Evolutionary conservation across 1,284 basidiomycete genomes (phyloP).

Genomic region (Malassezia brasiliensis): DNA sequence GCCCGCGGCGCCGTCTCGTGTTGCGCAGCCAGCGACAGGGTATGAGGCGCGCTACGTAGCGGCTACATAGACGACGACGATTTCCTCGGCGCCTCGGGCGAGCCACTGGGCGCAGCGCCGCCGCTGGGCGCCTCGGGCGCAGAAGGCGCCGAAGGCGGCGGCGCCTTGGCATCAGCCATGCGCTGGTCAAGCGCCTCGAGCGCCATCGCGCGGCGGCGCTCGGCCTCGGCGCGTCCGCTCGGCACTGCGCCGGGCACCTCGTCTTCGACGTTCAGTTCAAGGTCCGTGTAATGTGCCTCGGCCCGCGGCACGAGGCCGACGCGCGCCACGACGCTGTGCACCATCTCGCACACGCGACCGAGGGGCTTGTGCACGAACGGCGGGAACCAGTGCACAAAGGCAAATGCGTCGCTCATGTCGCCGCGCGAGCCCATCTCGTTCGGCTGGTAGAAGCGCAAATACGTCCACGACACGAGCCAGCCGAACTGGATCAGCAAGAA

Average conservation of each 20-base stretch:
- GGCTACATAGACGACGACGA: background rate
- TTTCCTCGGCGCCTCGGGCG: no score
- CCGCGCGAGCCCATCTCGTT: conserved; percentile 59
- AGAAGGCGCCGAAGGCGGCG: background rate
- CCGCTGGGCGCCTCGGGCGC: background rate
- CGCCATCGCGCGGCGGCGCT: conserved; percentile 65
- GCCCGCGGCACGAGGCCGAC: conserved; percentile 65
- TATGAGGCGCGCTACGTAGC: conserved; percentile 1
- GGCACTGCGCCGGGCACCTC: conserved; percentile 5
- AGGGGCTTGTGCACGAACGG: conserved; percentile 62
- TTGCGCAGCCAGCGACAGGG: background rate
- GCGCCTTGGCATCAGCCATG: conserved; percentile 53
- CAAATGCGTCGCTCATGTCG: conserved; percentile 89
- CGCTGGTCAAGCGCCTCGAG: conserved; percentile 90
- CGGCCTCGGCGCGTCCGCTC: conserved; percentile 31
- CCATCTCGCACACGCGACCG: conserved; percentile 59
- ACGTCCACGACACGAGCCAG: conserved; percentile 90
- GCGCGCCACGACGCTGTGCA: conserved; percentile 57
- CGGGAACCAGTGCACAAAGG: conserved; percentile 93
- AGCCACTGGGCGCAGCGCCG: background rate
- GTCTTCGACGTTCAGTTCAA: conserved; percentile 55
- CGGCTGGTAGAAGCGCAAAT: conserved; percentile 89
- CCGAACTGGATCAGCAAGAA: conserved; percentile 92
- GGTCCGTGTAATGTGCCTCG: conserved; percentile 20
- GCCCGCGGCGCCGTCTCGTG: no score